These are phyloP conservation scores for Mortierella sp. DNA, from an alignment of 371 early-diverging fungal species.

Conservation along the genomic window DNA sequence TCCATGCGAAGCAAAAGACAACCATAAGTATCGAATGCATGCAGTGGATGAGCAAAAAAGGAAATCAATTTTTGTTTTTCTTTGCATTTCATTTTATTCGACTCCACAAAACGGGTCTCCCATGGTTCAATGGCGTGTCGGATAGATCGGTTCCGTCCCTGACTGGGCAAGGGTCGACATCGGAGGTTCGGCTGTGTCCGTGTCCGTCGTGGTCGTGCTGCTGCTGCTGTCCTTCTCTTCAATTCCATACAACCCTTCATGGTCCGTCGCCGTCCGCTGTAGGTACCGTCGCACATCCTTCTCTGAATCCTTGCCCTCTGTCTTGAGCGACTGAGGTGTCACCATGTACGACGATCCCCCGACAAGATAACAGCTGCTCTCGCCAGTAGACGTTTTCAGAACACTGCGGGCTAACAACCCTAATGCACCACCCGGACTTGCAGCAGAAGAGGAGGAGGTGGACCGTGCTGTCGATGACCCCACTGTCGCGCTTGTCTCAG, in stretches of 20 bases:
- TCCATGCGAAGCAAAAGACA: not conserved
- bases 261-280: not conserved
- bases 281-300: conserved; percentile 31
- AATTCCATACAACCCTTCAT: not conserved
- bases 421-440: not conserved
- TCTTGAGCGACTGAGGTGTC: conserved; percentile 29
- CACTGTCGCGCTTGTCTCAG: not conserved
- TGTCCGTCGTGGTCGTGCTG: not conserved
- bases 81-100: not conserved
- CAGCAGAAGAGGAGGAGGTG: not conserved
- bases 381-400: not conserved
- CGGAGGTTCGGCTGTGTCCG: not conserved
- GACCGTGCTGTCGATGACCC: conserved; percentile 4
- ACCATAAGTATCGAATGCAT: not conserved
- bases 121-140: not conserved
- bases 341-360: conserved; percentile 14
- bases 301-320: conserved; percentile 27
- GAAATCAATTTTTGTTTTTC: not conserved
- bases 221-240: not conserved
- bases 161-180: not conserved
- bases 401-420: not conserved
- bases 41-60: not conserved
- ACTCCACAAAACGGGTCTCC: not conserved
- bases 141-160: not conserved
- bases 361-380: not conserved